Evolutionary conservation across 257 asterid species (phyloP), one percentile per base, ranked within the genome.

Genomic region (Fraxinus cuspidata): DNA sequence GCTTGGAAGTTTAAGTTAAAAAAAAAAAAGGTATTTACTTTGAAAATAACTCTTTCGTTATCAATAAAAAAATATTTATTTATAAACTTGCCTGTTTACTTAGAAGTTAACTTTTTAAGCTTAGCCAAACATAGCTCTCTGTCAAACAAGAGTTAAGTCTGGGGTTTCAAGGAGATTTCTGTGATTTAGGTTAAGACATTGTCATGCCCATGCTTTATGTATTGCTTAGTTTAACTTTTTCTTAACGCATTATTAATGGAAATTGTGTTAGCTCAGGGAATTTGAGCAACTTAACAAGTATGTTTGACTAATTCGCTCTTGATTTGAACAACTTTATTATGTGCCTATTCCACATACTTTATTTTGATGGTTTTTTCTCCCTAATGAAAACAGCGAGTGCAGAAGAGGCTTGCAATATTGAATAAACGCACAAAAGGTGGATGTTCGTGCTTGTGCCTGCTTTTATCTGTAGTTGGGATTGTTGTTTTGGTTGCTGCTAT

Each of bases 391-490:
- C 92, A 94, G 96, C 81, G 92, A 78, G 92, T 92, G 73, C 98
- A 90, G 78, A 92, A 51, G 87, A 87, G 83, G 90, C 98, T 94
- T 68, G 96, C 96, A 31, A 83, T 84, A 40, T 40, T 40, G 47
- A 40, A 40, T 40, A 40, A 40, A 6, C 47, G 15, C 16, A 40
- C 47, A 11, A 91, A 89, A 85, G 97, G 96, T 51, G 96, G 96
- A 74, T 95, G 99, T 89, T 88, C 99, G 67, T 95, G 98, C 93
- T 67, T 90, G 87, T 70, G 88, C 81, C 77, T 95, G 88, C 86
- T 89, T 64, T 53, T 89, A 29, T 81, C 96, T 5, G 93, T 90
- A 5, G 64, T 93, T 0, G 99, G 97, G 70, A 92, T 95, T 58
- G 86, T 89, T 34, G 79, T 75, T 71, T 86, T 95, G 85, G 73